These are phyloP conservation scores for Mycena albidolilacea DNA, from an alignment of 768 basidiomycete genomes.

Conservation along the genomic window DNA sequence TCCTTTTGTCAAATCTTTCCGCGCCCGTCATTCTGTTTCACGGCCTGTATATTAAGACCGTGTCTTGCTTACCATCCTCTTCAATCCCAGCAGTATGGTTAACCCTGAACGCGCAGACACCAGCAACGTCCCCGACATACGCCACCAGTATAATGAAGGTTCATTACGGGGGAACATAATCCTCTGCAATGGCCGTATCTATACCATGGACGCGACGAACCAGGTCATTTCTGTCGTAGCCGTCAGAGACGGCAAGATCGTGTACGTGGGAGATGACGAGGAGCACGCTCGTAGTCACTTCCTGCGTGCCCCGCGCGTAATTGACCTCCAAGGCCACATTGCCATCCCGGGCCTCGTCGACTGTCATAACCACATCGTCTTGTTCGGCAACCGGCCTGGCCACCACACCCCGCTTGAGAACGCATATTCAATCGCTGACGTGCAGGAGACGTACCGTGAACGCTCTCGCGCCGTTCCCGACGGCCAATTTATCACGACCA, in stretches of 20 bases:
- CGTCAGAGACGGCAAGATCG: slow-evolving; percentile 8
- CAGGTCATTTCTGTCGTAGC: slow-evolving; percentile 8
- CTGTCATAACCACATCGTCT: slow-evolving; percentile 10
- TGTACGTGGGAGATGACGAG: slow-evolving; percentile 6
- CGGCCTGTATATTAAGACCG: neutral
- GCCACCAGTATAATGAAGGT: neutral
- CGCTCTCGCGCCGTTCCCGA: neutral
- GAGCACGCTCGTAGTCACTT: neutral
- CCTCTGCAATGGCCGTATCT: slow-evolving; percentile 6
- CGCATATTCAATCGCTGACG: slow-evolving; percentile 4
- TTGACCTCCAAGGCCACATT: neutral
- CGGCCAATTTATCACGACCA: slow-evolving; percentile 13
- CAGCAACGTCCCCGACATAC: neutral
- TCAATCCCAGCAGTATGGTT: neutral
- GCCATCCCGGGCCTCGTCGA: slow-evolving; percentile 6
- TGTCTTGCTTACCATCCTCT: neutral
- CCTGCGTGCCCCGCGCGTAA: neutral
- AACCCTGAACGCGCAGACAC: neutral
- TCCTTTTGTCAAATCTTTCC: neutral
- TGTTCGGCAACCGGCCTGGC: slow-evolving; percentile 10
- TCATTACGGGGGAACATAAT: slow-evolving; percentile 5
- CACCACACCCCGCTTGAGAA: slow-evolving; percentile 18
- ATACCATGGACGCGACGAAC: slow-evolving; percentile 12
- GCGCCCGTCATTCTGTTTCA: neutral
- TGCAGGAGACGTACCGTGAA: slow-evolving; percentile 14